Conservation (phyloP, 495 filamentous ascomycete genomes). For the Sphaerosporella brunnea region DNA sequence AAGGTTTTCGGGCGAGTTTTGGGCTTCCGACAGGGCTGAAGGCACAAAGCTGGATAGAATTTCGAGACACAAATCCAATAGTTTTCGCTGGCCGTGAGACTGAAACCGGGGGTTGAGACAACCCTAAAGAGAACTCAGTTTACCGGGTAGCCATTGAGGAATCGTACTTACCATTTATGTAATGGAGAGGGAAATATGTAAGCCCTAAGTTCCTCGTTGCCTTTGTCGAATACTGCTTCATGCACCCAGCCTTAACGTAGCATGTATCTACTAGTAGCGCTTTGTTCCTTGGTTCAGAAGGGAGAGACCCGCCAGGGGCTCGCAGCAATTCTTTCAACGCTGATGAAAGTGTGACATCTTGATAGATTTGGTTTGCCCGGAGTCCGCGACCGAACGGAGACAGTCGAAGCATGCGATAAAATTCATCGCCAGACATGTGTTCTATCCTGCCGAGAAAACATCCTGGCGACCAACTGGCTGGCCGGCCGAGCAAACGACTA, state of each 20-base stretch:
- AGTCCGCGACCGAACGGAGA: slow-evolving; percentile 3
- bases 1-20: slow-evolving; percentile 1
- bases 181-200: slow-evolving; percentile 6
- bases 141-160: background rate
- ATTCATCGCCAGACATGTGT: background rate
- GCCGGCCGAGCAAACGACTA: too few relatives aligned
- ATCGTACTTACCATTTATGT: slow-evolving; percentile 6
- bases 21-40: background rate
- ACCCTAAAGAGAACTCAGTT: slow-evolving; percentile 4
- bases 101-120: background rate
- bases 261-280: background rate
- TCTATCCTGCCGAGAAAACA: too few relatives aligned
- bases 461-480: too few relatives aligned
- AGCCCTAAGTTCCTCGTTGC: background rate
- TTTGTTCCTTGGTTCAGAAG: background rate
- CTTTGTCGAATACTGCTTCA: background rate
- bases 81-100: background rate
- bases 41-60: slow-evolving; percentile 4
- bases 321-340: background rate
- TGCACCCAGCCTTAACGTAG: background rate
- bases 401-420: background rate
- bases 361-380: background rate
- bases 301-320: background rate
- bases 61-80: slow-evolving; percentile 1
- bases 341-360: background rate